Conservation (phyloP, 2,329 filamentous ascomycete genomes). For the Neonectria faginata region DNA sequence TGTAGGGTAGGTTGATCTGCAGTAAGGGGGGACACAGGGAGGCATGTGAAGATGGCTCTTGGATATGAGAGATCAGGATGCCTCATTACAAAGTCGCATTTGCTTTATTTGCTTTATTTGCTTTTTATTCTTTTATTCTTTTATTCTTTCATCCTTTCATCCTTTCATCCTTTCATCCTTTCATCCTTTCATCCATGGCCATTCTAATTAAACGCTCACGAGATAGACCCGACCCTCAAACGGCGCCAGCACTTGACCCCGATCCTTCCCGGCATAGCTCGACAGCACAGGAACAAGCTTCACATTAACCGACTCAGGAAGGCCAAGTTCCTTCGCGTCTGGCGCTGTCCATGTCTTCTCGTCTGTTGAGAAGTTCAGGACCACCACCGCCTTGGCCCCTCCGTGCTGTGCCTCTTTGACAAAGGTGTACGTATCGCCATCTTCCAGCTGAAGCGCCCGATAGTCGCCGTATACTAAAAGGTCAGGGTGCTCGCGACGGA, state of each 20-base stretch:
- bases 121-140: too few relatives aligned
- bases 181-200: too few relatives aligned
- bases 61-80: too few relatives aligned
- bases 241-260: conserved; percentile 35
- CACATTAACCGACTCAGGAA: conserved; percentile 12
- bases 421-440: conserved; percentile 46
- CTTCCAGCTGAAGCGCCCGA: conserved; percentile 37
- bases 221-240: conserved; percentile 51
- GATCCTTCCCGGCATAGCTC: conserved; percentile 40
- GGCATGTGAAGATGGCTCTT: too few relatives aligned
- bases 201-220: conserved; percentile 20
- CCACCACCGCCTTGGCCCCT: conserved; percentile 43
- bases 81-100: too few relatives aligned
- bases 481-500: conserved; percentile 49
- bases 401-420: conserved; percentile 46
- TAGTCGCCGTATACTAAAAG: conserved; percentile 53
- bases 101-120: too few relatives aligned
- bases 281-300: conserved; percentile 46
- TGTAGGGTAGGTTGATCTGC: neutral
- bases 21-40: too few relatives aligned
- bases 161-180: too few relatives aligned
- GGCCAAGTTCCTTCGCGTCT: conserved; percentile 38
- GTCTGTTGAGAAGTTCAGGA: conserved; percentile 50
- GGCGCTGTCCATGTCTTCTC: conserved; percentile 45
- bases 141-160: too few relatives aligned